Evolutionary conservation across 106 monocot genomes (phyloP).

Genomic region (Platanthera guangdongensis): DNA sequence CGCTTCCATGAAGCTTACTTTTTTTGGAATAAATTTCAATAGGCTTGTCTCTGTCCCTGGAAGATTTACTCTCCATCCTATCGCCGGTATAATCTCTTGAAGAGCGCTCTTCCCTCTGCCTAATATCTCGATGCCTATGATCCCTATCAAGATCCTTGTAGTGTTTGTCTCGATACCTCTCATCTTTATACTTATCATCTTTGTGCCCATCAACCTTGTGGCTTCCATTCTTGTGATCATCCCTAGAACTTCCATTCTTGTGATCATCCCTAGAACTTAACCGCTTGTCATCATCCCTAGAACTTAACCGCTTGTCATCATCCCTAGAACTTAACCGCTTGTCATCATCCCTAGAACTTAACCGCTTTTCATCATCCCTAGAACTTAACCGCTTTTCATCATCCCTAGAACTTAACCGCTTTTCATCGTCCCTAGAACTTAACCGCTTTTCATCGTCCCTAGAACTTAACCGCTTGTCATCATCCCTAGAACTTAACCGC

Average conservation of each 20-base stretch:
- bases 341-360: no score
- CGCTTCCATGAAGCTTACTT: constrained; percentile 42
- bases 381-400: no score
- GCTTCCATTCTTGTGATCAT: constrained; percentile 42
- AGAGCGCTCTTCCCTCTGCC: constrained; percentile 27
- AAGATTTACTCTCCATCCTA: constrained; percentile 37
- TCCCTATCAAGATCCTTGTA: constrained; percentile 44
- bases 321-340: no score
- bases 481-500: no score
- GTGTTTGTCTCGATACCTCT: constrained; percentile 38
- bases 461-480: no score
- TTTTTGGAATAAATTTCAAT: constrained; percentile 47
- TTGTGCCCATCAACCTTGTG: constrained; percentile 30
- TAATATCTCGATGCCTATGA: constrained; percentile 34
- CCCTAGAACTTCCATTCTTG: constrained; percentile 42
- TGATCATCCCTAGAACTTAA: no score
- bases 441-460: no score
- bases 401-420: no score
- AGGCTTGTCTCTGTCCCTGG: constrained; percentile 29
- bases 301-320: no score
- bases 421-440: no score
- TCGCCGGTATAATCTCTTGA: constrained; percentile 32
- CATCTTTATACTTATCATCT: constrained; percentile 44
- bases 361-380: no score
- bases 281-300: no score